Evolutionary conservation across 2,329 filamentous ascomycete species (phyloP).

Genomic region (Stagonosporopsis vannaccii): DNA sequence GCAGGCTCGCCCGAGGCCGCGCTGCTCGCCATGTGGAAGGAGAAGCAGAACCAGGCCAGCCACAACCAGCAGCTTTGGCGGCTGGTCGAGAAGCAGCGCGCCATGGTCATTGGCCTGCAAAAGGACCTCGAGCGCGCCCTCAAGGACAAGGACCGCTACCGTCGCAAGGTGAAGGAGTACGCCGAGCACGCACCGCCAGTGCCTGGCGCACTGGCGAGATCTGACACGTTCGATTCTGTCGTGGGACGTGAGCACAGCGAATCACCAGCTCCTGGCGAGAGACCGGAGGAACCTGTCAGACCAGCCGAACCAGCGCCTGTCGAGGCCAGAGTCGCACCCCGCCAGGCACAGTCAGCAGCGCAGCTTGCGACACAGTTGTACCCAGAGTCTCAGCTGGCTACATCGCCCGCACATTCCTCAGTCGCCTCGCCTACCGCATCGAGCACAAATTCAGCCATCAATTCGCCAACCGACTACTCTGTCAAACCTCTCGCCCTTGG

Average conservation of each 20-base stretch:
- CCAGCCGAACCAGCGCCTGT: slow-evolving; percentile 22
- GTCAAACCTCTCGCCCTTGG: slow-evolving; percentile 39
- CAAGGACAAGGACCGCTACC: slow-evolving; percentile 94
- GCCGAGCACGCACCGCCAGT: slow-evolving; percentile 56
- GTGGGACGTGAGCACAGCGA: slow-evolving; percentile 48
- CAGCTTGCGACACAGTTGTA: slow-evolving; percentile 22
- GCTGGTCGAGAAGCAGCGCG: slow-evolving; percentile 92
- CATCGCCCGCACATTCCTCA: slow-evolving; percentile 42
- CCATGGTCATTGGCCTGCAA: slow-evolving; percentile 92
- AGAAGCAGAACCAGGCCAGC: slow-evolving; percentile 86
- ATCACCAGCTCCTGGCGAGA: slow-evolving; percentile 47
- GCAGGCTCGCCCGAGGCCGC: slow-evolving; percentile 90
- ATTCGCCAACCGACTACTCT: slow-evolving; percentile 45
- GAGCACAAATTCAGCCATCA: slow-evolving; percentile 33
- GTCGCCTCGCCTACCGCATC: slow-evolving; percentile 26
- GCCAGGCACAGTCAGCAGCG: slow-evolving; percentile 16
- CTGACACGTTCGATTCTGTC: slow-evolving; percentile 44
- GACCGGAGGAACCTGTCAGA: slow-evolving; percentile 37
- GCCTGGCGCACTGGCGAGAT: slow-evolving; percentile 43
- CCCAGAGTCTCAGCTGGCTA: slow-evolving; percentile 42
- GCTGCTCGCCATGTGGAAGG: slow-evolving; percentile 85
- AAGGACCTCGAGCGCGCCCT: slow-evolving; percentile 90
- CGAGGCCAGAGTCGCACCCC: slow-evolving; percentile 30
- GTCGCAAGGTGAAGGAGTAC: slow-evolving; percentile 85
- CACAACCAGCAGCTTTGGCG: slow-evolving; percentile 96